phyloP scores from a whole-genome alignment of 495 filamentous ascomycete species.

The Neurospora cerealis region DNA sequence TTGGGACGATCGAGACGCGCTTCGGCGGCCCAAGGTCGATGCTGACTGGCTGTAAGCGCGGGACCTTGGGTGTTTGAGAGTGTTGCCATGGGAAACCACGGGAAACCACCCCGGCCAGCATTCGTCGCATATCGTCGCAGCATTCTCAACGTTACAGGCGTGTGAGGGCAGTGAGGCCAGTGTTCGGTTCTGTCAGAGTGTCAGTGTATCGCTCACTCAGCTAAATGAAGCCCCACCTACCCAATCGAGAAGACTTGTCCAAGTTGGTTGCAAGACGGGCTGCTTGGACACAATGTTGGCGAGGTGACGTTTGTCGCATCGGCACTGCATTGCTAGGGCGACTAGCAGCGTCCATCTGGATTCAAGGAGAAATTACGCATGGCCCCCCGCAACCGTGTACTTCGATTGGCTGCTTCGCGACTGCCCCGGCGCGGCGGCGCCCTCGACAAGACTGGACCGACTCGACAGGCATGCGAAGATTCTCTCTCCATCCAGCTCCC shows the following conservation, averaged over 20 bases:
- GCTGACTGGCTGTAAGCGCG: neutral
- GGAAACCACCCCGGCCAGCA: neutral
- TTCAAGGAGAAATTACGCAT: slow-evolving; percentile 1
- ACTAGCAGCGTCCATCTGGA: neutral
- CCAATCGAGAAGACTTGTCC: slow-evolving; percentile 1
- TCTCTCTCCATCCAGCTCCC: neutral
- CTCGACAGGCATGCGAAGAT: neutral
- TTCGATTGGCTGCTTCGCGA: slow-evolving; percentile 3
- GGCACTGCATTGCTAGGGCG: neutral
- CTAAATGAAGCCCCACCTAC: slow-evolving; percentile 7
- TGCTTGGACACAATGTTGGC: neutral
- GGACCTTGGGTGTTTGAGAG: neutral
- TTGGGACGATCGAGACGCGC: neutral
- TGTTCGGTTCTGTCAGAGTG: neutral
- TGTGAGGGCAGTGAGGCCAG: neutral
- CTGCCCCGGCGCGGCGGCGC: neutral
- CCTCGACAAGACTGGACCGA: neutral
- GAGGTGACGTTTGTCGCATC: neutral
- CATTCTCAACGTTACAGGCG: neutral
- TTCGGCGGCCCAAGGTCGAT: neutral
- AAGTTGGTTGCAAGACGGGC: neutral
- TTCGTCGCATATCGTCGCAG: neutral
- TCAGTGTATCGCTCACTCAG: neutral
- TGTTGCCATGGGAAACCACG: neutral
- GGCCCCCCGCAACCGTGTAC: neutral